Evolutionary conservation across 2,329 filamentous ascomycete genomes (phyloP), one percentile per base, ranked within the genome.

Genomic region (Aaosphaeria arxii): DNA sequence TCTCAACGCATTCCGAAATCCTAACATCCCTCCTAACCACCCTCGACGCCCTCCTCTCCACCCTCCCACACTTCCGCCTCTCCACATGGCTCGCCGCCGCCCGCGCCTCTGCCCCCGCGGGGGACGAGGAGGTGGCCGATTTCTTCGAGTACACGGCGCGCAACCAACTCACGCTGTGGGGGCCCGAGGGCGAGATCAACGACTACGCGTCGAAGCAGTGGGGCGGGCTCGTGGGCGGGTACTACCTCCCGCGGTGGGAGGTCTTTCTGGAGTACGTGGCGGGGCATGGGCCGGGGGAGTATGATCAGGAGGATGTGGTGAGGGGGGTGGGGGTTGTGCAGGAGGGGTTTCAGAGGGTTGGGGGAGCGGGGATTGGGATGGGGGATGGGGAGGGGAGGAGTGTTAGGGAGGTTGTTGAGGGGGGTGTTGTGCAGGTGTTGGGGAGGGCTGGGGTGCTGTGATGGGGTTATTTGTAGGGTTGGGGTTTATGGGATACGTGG

Each of bases 101-200:
- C 1, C 65, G 67, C 4, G 49, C 66, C 3, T 68, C 62, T 42
- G 11, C 13, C 17, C 11, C 32, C 41, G 42, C 44, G 42, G 17
- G 17, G 17, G 17, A 24, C 17, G 17, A 3, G 17, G 17, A 24
- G 17, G 17, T 24, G 17, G n/a, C 42, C 31, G 28, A 47, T 24
- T 30, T 9, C 5, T 36, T 40, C 24, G 30, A 67, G 11, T 56
- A 67, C 17, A 72, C 72, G 49, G 65, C 72, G 13, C 67, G 72
- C 46, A 79, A 79, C 43, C 77, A 79, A 49, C 64, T 80, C 48
- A 79, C 77, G 5, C 65, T 76, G 7, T 80, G 77, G 77, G 76
- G 76, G 0, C 76, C 76, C 0, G 58, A 55, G 1, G 75, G 74
- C 11, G 62, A 79, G 55, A 76, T 80, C 38, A 70, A 58, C 33